A percentile compares a stretch with the other conserved stretches of the same genome.
Conservation (phyloP, 768 basidiomycete genomes). For the Leccinellum albellum region DNA sequence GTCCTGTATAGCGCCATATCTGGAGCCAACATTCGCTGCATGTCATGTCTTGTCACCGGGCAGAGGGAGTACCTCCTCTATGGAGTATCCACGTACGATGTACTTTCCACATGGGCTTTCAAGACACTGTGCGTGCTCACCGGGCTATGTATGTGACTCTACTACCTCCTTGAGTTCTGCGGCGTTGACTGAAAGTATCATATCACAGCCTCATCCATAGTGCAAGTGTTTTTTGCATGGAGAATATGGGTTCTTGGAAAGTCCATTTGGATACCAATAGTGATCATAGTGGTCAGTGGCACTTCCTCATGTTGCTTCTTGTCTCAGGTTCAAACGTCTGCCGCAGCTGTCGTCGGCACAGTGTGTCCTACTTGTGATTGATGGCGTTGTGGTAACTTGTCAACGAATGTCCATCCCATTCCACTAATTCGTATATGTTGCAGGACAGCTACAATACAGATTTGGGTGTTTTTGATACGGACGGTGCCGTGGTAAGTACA, state of each 20-base stretch:
- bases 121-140: conserved; percentile 6
- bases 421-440: not conserved
- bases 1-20: conserved; percentile 4
- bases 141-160: conserved; percentile 1
- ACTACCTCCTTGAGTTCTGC: not conserved
- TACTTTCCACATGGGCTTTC: conserved; percentile 5
- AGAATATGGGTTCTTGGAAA: conserved; percentile 8
- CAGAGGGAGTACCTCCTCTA: conserved; percentile 3
- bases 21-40: conserved; percentile 4
- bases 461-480: conserved; percentile 4
- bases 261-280: conserved; percentile 2
- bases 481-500: conserved; percentile 5
- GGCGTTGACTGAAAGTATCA: not conserved
- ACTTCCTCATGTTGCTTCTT: not conserved
- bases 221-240: conserved; percentile 8
- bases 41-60: conserved; percentile 9
- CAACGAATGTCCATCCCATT: not conserved
- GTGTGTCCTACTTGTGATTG: conserved; percentile 1
- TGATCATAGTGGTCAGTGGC: conserved; percentile 1
- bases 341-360: not conserved
- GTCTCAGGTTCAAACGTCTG: not conserved
- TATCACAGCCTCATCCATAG: conserved; percentile 3
- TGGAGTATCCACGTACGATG: not conserved
- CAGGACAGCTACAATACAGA: not conserved
- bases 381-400: not conserved